phyloP scores from a whole-genome alignment of 306 rosid species.

The Hippophae rhamnoides region DNA sequence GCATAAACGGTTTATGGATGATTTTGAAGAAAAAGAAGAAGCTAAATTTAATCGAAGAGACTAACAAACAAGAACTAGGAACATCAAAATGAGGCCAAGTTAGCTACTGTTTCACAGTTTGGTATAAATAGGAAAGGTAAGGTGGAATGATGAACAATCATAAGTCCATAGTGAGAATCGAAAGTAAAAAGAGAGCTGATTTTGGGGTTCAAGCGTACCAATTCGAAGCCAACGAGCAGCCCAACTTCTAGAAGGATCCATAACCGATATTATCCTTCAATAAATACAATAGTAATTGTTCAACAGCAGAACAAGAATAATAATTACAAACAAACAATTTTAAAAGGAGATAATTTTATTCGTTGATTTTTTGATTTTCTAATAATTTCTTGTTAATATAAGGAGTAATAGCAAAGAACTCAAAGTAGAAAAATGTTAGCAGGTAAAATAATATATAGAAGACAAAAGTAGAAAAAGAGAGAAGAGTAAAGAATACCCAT shows the following conservation, averaged over 20 bases:
- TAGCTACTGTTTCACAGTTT: background rate
- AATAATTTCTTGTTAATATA: too few species aligned
- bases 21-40: background rate
- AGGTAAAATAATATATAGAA: background rate
- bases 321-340: background rate
- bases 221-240: conserved; percentile 91
- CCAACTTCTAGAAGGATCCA: conserved; percentile 93
- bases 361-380: background rate
- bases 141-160: background rate
- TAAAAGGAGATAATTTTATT: background rate
- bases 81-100: background rate
- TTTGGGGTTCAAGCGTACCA: conserved; percentile 29
- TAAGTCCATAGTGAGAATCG: background rate
- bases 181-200: background rate
- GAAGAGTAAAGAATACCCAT: conserved; percentile 40
- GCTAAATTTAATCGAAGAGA: background rate
- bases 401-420: too few species aligned
- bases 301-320: background rate
- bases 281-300: background rate
- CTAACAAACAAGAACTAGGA: background rate
- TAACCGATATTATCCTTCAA: conserved; percentile 68
- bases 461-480: background rate
- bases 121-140: background rate
- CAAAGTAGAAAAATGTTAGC: too few species aligned
- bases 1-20: conserved; percentile 6